phyloP scores from a whole-genome alignment of 371 early-diverging fungal species.

The Blakeslea trispora region DNA sequence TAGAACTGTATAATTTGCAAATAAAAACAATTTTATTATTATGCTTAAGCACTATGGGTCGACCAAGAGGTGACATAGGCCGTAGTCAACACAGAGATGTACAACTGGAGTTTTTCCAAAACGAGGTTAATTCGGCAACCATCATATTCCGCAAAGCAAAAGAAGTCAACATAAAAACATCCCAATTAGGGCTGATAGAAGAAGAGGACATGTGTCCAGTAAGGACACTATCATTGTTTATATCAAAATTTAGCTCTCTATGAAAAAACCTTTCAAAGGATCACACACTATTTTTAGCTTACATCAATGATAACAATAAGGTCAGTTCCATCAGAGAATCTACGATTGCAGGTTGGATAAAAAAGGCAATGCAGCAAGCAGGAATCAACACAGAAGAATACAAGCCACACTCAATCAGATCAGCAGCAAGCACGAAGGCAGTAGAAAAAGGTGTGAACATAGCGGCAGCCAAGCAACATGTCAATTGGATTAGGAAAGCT shows the following conservation, averaged over 20 bases:
- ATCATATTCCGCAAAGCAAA: conserved; percentile 18
- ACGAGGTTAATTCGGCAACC: not conserved
- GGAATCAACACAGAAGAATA: not conserved
- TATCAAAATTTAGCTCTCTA: not conserved
- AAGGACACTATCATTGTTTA: conserved; percentile 2
- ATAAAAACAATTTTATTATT: not conserved
- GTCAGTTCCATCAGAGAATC: not conserved
- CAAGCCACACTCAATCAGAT: not conserved
- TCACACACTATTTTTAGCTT: conserved; percentile 8
- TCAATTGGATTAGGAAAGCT: conserved; percentile 4
- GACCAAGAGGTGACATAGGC: conserved; percentile 25
- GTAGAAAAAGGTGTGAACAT: not conserved
- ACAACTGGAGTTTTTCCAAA: not conserved
- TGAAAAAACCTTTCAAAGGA: not conserved
- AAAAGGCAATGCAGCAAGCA: not conserved
- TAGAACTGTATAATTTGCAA: not conserved
- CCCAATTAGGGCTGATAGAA: not conserved
- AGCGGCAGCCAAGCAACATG: conserved; percentile 2
- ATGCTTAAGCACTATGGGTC: conserved; percentile 20
- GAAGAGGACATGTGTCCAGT: not conserved
- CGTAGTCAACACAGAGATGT: conserved; percentile 20
- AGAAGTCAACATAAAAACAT: conserved; percentile 14
- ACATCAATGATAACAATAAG: not conserved
- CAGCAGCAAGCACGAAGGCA: conserved; percentile 4
- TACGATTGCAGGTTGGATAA: conserved; percentile 6